Percentiles rank a stretch among this genome's conserved stretches.
phyloP scores from a whole-genome alignment of 2,329 filamentous ascomycete genomes.

The Sporothrix luriei region DNA sequence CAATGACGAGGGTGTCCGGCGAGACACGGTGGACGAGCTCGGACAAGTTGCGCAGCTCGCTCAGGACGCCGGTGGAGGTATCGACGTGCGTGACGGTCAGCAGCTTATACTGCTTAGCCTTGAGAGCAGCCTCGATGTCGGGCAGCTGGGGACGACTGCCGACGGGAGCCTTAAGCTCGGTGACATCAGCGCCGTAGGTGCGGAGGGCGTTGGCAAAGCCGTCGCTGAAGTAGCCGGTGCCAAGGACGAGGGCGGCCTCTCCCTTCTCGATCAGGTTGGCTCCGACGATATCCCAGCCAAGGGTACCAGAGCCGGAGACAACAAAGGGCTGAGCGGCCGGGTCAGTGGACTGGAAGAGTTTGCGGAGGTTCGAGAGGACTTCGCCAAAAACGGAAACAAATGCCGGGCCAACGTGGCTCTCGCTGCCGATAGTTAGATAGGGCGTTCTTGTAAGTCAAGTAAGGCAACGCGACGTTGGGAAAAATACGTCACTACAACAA shows the following conservation, averaged over 20 bases:
- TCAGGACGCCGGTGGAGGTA: slow-evolving; percentile 93
- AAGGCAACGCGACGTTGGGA: too few species aligned
- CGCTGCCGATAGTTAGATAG: slow-evolving; percentile 55
- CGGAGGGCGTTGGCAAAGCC: slow-evolving; percentile 90
- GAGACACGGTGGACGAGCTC: slow-evolving; percentile 83
- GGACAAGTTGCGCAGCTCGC: slow-evolving; percentile 81
- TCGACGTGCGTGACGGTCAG: slow-evolving; percentile 96
- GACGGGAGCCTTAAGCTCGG: slow-evolving; percentile 85
- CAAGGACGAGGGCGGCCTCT: slow-evolving; percentile 88
- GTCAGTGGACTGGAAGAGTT: slow-evolving; percentile 90
- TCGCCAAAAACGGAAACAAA: slow-evolving; percentile 94
- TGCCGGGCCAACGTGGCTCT: slow-evolving; percentile 87
- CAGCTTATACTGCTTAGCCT: slow-evolving; percentile 89
- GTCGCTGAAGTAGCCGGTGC: slow-evolving; percentile 96
- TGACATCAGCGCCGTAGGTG: slow-evolving; percentile 87
- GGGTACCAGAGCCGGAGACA: slow-evolving; percentile 89
- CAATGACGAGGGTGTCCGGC: slow-evolving; percentile 86
- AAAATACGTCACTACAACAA: too few species aligned
- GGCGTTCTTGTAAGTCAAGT: background rate
- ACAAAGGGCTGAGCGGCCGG: slow-evolving; percentile 85
- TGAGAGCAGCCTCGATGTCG: slow-evolving; percentile 85
- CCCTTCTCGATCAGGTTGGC: slow-evolving; percentile 87
- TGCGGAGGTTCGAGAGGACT: slow-evolving; percentile 80
- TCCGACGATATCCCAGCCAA: slow-evolving; percentile 96
- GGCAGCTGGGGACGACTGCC: slow-evolving; percentile 83